Conservation (phyloP, 805 yeast species). For the Nakazawaea molendinolei region DNA sequence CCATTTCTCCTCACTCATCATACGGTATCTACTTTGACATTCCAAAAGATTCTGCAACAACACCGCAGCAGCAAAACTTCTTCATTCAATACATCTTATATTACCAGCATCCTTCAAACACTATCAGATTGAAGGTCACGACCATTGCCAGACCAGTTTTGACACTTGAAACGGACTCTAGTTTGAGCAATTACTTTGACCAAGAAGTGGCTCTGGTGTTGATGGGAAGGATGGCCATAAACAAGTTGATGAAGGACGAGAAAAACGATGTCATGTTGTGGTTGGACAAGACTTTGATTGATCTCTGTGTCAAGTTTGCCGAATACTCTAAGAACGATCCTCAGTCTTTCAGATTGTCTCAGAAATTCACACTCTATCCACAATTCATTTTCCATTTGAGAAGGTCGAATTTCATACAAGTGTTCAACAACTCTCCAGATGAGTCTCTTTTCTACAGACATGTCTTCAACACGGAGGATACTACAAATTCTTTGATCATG, state of each 20-base stretch:
- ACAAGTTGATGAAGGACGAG: constrained; percentile 31
- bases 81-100: constrained; percentile 49
- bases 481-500: constrained; percentile 54
- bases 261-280: constrained; percentile 36
- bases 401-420: constrained; percentile 58
- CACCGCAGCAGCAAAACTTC: constrained; percentile 25
- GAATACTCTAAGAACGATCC: constrained; percentile 41
- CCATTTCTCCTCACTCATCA: constrained; percentile 49
- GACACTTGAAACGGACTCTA: constrained; percentile 32
- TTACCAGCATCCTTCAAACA: constrained; percentile 57
- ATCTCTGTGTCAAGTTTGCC: constrained; percentile 39
- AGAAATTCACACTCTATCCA: constrained; percentile 48
- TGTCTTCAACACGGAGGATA: constrained; percentile 54
- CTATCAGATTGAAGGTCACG: constrained; percentile 53
- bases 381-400: constrained; percentile 64
- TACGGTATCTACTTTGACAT: constrained; percentile 55
- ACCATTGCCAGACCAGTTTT: constrained; percentile 42
- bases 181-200: constrained; percentile 46
- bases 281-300: constrained; percentile 41
- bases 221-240: constrained; percentile 47
- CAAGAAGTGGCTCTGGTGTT: constrained; percentile 66
- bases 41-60: constrained; percentile 17
- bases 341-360: constrained; percentile 42
- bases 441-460: constrained; percentile 64
- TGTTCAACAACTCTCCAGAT: constrained; percentile 67